Conservation (phyloP, 495 filamentous ascomycete genomes). For the Saxispiralis lemnorum region DNA sequence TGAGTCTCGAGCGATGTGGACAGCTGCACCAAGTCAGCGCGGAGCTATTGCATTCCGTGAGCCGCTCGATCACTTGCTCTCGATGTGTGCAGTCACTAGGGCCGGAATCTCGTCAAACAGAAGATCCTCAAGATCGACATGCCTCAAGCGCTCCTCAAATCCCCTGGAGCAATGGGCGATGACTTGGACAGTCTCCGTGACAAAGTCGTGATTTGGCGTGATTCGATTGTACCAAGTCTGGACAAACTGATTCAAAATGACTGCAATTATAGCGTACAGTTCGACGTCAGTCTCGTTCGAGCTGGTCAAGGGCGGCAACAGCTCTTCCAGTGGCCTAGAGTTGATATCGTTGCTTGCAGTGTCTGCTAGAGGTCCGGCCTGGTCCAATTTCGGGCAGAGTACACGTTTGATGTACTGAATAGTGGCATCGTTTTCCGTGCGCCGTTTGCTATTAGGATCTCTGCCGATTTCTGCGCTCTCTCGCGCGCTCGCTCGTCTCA, state of each 20-base stretch:
- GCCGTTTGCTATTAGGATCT: neutral
- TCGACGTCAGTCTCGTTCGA: conserved; percentile 83
- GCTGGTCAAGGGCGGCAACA: conserved; percentile 80
- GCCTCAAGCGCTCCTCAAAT: conserved; percentile 66
- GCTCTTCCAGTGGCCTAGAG: conserved; percentile 47
- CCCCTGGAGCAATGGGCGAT: conserved; percentile 79
- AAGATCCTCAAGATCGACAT: conserved; percentile 64
- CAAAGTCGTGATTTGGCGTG: conserved; percentile 71
- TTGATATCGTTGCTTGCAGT: conserved; percentile 15
- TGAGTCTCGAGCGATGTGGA: neutral
- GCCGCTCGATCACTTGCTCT: conserved; percentile 36
- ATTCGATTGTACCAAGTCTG: conserved; percentile 85
- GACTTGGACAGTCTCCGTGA: conserved; percentile 69
- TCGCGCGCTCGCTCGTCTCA: neutral
- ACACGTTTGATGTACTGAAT: conserved; percentile 44
- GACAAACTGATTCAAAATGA: conserved; percentile 75
- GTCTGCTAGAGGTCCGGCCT: conserved; percentile 14
- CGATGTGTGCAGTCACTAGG: conserved; percentile 61
- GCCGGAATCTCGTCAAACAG: conserved; percentile 79
- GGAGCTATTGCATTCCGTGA: neutral
- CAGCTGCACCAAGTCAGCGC: neutral
- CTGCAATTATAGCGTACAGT: conserved; percentile 76
- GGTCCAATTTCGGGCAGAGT: conserved; percentile 35
- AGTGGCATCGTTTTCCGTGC: conserved; percentile 34
- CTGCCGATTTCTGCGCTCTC: neutral